Evolutionary conservation across 148 eudicot genomes (phyloP).

Genomic region (Persicaria maculosa): DNA sequence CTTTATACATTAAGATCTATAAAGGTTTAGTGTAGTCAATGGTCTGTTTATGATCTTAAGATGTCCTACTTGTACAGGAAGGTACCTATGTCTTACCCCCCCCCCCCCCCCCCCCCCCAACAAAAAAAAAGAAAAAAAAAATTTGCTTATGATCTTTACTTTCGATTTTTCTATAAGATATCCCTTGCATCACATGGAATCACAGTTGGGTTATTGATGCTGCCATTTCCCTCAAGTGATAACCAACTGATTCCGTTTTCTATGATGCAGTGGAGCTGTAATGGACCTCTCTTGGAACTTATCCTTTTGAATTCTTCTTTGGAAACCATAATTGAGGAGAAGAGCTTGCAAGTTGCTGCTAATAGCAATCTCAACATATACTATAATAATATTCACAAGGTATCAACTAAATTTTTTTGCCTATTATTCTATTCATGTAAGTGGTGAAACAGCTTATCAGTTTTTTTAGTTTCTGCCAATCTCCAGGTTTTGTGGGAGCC

Average conservation of each 20-base stretch:
- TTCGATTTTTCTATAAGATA: neutral
- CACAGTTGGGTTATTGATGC: neutral
- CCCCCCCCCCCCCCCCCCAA: too few relatives aligned
- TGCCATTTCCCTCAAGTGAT: neutral
- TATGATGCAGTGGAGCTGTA: constrained; percentile 57
- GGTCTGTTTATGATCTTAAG: neutral
- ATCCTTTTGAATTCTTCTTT: constrained; percentile 41
- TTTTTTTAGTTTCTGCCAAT: neutral
- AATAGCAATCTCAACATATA: constrained; percentile 65
- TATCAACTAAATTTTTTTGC: constrained; percentile 12
- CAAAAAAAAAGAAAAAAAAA: neutral
- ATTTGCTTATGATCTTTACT: neutral
- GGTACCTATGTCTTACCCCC: neutral
- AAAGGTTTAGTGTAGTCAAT: neutral
- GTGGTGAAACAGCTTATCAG: neutral
- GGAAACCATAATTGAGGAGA: constrained; percentile 28
- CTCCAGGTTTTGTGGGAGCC: constrained; percentile 95
- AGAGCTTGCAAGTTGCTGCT: constrained; percentile 32
- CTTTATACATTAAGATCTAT: constrained; percentile 1
- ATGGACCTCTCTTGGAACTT: constrained; percentile 73
- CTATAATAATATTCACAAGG: constrained; percentile 90
- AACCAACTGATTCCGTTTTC: neutral
- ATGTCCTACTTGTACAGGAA: neutral
- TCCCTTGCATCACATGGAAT: neutral
- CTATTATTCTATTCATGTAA: neutral